These are phyloP conservation scores for Penicillium ochrochloron DNA, from an alignment of 495 filamentous ascomycete genomes.

Conservation along the genomic window DNA sequence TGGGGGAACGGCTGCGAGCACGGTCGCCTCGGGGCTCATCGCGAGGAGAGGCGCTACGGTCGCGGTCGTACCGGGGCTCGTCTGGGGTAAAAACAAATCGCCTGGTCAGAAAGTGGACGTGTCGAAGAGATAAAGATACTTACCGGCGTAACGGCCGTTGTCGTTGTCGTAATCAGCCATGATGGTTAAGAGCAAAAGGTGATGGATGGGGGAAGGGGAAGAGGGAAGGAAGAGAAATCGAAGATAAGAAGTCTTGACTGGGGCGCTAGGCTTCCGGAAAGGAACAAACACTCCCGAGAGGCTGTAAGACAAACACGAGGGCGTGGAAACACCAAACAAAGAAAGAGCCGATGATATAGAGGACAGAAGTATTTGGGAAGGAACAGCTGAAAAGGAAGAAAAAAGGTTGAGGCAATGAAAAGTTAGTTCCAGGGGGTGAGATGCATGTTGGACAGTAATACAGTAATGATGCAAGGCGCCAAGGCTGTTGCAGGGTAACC, in stretches of 20 bases:
- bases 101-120: conserved; percentile 11
- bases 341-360: conserved; percentile 3
- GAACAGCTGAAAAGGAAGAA: background rate
- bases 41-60: conserved; percentile 93
- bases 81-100: conserved; percentile 49
- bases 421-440: conserved; percentile 2
- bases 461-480: conserved; percentile 17
- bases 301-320: conserved; percentile 6
- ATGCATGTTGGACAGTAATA: conserved; percentile 10
- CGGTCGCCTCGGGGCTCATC: conserved; percentile 72
- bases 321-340: conserved; percentile 9
- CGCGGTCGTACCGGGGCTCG: conserved; percentile 81
- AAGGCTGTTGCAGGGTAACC: conserved; percentile 9
- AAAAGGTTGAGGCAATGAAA: conserved; percentile 13
- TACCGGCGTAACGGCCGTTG: conserved; percentile 85
- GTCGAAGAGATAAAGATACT: conserved; percentile 37
- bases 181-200: conserved; percentile 21
- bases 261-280: conserved; percentile 31
- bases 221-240: conserved; percentile 28
- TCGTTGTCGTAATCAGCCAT: conserved; percentile 83
- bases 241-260: conserved; percentile 27
- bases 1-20: conserved; percentile 77
- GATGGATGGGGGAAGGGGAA: conserved; percentile 24
- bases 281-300: conserved; percentile 32
- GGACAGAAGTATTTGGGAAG: background rate